These are phyloP conservation scores for Protomyces gravidus DNA, from an alignment of 1,139 yeast species.

Conservation along the genomic window DNA sequence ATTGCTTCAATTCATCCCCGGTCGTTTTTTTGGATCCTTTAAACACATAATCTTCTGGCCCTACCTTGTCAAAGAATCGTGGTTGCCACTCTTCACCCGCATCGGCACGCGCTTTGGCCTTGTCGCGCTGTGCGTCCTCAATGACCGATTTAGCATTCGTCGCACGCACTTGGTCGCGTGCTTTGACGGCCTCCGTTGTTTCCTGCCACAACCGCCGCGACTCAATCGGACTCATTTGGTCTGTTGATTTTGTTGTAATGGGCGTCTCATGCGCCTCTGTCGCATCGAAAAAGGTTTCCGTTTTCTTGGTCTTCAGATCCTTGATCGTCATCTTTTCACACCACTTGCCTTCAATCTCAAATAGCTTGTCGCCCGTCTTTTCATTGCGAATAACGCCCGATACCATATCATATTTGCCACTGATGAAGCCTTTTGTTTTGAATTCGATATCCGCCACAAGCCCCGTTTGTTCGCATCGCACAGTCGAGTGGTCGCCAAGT, in stretches of 20 bases:
- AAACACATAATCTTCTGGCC: constrained; percentile 24
- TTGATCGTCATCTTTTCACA: constrained; percentile 75
- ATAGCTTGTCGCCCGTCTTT: constrained; percentile 54
- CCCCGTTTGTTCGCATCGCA: constrained; percentile 59
- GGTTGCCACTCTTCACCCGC: constrained; percentile 81
- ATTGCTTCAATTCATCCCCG: constrained; percentile 7
- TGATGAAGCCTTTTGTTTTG: constrained; percentile 87
- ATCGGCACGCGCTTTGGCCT: constrained; percentile 68
- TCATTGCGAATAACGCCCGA: constrained; percentile 63
- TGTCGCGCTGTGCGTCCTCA: constrained; percentile 73
- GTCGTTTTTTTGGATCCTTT: constrained; percentile 1
- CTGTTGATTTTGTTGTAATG: constrained; percentile 72
- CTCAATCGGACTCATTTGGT: constrained; percentile 75
- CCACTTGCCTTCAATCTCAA: constrained; percentile 84
- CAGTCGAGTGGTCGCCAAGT: constrained; percentile 81
- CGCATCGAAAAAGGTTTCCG: constrained; percentile 62
- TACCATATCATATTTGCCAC: constrained; percentile 87
- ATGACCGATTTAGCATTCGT: constrained; percentile 82
- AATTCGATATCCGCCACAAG: constrained; percentile 81
- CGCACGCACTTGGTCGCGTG: constrained; percentile 72
- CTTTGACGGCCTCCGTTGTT: constrained; percentile 70
- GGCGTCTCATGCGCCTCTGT: constrained; percentile 48
- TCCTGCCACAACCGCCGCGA: constrained; percentile 78
- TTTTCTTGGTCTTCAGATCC: constrained; percentile 49
- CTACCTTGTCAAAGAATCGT: constrained; percentile 49